These are phyloP conservation scores for Flaveria robusta DNA, from an alignment of 129 eudicot genomes.

Conservation along the genomic window DNA sequence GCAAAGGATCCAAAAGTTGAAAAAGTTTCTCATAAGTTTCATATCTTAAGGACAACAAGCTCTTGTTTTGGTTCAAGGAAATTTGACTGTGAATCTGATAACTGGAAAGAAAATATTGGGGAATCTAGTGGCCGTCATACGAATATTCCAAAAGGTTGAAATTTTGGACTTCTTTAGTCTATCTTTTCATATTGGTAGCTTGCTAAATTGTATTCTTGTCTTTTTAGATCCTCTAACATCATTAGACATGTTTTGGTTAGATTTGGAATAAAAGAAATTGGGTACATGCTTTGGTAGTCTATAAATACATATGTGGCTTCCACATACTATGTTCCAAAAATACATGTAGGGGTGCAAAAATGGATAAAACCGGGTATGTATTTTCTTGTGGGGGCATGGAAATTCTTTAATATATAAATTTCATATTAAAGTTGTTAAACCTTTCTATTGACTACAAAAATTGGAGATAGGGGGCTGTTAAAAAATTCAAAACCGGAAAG, in stretches of 20 bases:
- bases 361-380: not conserved
- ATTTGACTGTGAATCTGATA: constrained; percentile 35
- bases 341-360: not conserved
- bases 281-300: not conserved
- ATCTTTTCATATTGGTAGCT: not conserved
- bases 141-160: constrained; percentile 73
- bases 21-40: constrained; percentile 63
- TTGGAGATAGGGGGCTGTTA: not conserved
- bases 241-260: constrained; percentile 5
- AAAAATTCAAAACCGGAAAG: not conserved
- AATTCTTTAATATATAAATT: not conserved
- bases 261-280: not conserved
- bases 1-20: constrained; percentile 52
- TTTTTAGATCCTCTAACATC: not conserved
- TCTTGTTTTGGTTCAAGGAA: constrained; percentile 85
- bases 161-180: not conserved
- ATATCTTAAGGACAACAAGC: constrained; percentile 63
- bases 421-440: not conserved
- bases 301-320: not conserved
- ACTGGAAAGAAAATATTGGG: constrained; percentile 50
- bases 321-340: not conserved
- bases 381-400: not conserved
- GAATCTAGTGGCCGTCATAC: constrained; percentile 69
- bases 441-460: too few species aligned
- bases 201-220: not conserved